Percentiles rank a stretch among this genome's conserved stretches.
Conservation (phyloP, 139 green algal genomes). For the Micractinium conductrix region DNA sequence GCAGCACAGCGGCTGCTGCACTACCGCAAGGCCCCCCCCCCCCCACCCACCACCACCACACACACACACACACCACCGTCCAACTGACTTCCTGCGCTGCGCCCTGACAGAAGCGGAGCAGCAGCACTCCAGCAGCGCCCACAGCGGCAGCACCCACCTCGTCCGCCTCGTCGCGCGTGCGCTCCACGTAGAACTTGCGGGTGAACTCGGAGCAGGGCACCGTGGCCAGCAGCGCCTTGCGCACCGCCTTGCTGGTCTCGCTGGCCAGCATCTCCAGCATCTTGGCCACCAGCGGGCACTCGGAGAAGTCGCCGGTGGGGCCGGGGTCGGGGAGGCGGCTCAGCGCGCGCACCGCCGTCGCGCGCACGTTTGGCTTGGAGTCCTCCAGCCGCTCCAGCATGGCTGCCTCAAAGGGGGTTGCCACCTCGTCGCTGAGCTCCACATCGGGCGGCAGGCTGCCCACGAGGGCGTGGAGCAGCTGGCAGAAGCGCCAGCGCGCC, state of each 20-base stretch:
- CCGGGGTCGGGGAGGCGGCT: constrained; percentile 59
- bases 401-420: constrained; percentile 47
- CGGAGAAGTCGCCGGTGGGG: constrained; percentile 54
- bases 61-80: too few relatives aligned
- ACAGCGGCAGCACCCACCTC: constrained; percentile 56
- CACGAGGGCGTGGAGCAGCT: constrained; percentile 44
- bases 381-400: constrained; percentile 59
- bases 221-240: constrained; percentile 63
- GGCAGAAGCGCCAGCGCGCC: constrained; percentile 40
- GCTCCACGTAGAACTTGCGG: constrained; percentile 50
- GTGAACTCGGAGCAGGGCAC: constrained; percentile 53
- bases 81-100: neutral
- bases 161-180: constrained; percentile 65
- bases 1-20: neutral
- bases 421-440: constrained; percentile 58
- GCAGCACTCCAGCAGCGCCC: neutral
- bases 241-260: constrained; percentile 75
- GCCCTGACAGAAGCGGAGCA: neutral
- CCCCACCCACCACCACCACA: too few relatives aligned
- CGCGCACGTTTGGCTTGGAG: constrained; percentile 58
- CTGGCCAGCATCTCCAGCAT: constrained; percentile 56
- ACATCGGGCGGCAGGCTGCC: constrained; percentile 46
- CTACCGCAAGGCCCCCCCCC: neutral
- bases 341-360: constrained; percentile 61
- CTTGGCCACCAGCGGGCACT: constrained; percentile 49